Evolutionary conservation across 2,329 filamentous ascomycete genomes (phyloP).

Genomic region (Rugonectria rugulosa): DNA sequence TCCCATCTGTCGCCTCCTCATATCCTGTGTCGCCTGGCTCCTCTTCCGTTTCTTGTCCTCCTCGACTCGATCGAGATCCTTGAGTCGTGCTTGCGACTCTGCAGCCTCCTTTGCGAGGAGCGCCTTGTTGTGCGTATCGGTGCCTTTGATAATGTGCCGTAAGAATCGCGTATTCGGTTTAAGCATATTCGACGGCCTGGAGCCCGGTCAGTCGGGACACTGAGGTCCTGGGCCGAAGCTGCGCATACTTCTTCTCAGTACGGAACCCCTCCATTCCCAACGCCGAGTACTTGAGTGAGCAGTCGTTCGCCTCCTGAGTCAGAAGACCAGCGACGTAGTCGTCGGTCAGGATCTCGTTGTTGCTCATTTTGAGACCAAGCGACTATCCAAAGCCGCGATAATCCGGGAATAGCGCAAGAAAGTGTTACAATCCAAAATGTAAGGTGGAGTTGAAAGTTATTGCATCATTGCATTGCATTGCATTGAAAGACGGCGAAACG

Average conservation of each 20-base stretch:
- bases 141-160: conserved; percentile 86
- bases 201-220: conserved; percentile 29
- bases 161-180: conserved; percentile 94
- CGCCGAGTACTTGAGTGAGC: conserved; percentile 75
- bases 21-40: conserved; percentile 57
- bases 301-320: conserved; percentile 78
- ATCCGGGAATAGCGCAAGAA: neutral
- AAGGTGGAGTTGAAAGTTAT: neutral
- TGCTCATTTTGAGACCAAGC: conserved; percentile 43
- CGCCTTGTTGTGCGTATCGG: conserved; percentile 87
- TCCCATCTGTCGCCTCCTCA: conserved; percentile 65
- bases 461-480: neutral
- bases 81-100: conserved; percentile 77
- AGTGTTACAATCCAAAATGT: neutral
- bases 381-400: neutral
- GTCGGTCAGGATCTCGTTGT: conserved; percentile 68
- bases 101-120: conserved; percentile 84
- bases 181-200: conserved; percentile 71
- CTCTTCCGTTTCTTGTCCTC: conserved; percentile 53
- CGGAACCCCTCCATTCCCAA: conserved; percentile 75
- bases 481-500: conserved; percentile 2
- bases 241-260: conserved; percentile 52
- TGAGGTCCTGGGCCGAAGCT: conserved; percentile 33
- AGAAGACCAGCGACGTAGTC: conserved; percentile 84
- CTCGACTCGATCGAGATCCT: conserved; percentile 61